Base-by-base conservation (phyloP, 129 eudicot species). In the Lactuca sativa region DNA sequence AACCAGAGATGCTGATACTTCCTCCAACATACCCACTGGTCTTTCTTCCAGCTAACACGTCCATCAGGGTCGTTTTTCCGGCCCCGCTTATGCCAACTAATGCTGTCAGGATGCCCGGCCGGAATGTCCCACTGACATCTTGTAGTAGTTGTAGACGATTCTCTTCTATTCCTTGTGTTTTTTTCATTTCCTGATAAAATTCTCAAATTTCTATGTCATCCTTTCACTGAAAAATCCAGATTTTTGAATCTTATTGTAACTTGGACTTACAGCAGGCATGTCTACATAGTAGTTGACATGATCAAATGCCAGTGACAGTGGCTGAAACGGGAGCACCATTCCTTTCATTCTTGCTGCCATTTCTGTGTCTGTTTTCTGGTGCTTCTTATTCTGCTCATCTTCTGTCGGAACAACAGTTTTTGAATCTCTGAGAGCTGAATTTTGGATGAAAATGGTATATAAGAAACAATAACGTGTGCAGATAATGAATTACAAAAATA, bases 1-100 rank as follows among this genome's bases (percentile, higher is more conserved):
- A 77, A 64, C 92, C 92, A 2, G 86, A 83, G 51, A 83, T 74
- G 56, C 68, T 80, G 65, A 83, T 81, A n/a, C 51, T 70, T 49
- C 92, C 89, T 34, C 76, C 84, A 48, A 83, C 72, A 59, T 83
- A 83, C 4, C 89, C 92, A 56, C 84, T 75, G 4, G 89, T 83
- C 67, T 83, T 86, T 60, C 86, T 51, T 74, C 92, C 92, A 4
- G 92, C 88, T 25, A 86, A 44, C 41, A 86, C 92, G 59, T 86
- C 91, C 88, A 86, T 82, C 58, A 86, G 62, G 0, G 91, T 86
- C 9, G 91, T 86, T 61, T 86, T 86, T 32, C 92, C 92, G 15
- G 52, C 52, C 52, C 52, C 52, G 12, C 52, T 47, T 11, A 47
- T 12, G 13, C 52, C 52, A 47, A 47, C 79, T 33, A 86, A 73